Conservation (phyloP, 1,284 basidiomycete species). For the Trametes versicolor region DNA sequence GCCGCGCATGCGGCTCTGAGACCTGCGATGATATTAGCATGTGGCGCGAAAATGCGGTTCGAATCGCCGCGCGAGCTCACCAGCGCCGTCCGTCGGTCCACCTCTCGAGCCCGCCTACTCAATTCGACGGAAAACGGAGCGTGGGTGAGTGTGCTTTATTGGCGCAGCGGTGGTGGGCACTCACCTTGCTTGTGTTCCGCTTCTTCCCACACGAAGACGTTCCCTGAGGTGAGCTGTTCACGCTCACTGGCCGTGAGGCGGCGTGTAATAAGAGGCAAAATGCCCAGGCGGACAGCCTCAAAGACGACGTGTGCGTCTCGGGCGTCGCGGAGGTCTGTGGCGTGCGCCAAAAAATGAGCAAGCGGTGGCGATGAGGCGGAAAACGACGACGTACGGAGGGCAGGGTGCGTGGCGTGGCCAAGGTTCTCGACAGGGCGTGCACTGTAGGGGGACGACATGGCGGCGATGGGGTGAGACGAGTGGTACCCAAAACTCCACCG, state of each 20-base stretch:
- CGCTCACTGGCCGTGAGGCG: slow-evolving; percentile 73
- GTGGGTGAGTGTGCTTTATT: slow-evolving; percentile 25
- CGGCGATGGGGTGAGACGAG: slow-evolving; percentile 25
- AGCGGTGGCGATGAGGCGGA: neutral
- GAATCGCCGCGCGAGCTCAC: slow-evolving; percentile 46
- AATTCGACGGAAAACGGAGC: slow-evolving; percentile 29
- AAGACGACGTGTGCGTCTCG: slow-evolving; percentile 68
- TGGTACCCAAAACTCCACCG: slow-evolving; percentile 34
- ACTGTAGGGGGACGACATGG: slow-evolving; percentile 33
- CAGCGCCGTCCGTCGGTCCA: slow-evolving; percentile 84
- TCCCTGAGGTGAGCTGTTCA: slow-evolving; percentile 72
- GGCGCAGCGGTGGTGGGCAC: slow-evolving; percentile 8
- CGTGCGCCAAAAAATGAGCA: slow-evolving; percentile 3
- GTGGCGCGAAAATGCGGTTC: slow-evolving; percentile 18
- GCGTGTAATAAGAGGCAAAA: slow-evolving; percentile 75
- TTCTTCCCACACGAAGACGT: slow-evolving; percentile 86
- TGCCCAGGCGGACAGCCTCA: slow-evolving; percentile 76
- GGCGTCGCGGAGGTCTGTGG: slow-evolving; percentile 73
- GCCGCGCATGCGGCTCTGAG: slow-evolving; percentile 83
- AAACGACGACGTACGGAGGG: slow-evolving; percentile 40
- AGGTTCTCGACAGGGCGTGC: slow-evolving; percentile 31
- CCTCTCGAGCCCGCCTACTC: slow-evolving; percentile 67
- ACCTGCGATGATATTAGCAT: slow-evolving; percentile 54
- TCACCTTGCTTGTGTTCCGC: slow-evolving; percentile 70
- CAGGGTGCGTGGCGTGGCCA: slow-evolving; percentile 43